Evolutionary conservation across 129 eudicot genomes (phyloP).

Genomic region (Mikania micrantha): DNA sequence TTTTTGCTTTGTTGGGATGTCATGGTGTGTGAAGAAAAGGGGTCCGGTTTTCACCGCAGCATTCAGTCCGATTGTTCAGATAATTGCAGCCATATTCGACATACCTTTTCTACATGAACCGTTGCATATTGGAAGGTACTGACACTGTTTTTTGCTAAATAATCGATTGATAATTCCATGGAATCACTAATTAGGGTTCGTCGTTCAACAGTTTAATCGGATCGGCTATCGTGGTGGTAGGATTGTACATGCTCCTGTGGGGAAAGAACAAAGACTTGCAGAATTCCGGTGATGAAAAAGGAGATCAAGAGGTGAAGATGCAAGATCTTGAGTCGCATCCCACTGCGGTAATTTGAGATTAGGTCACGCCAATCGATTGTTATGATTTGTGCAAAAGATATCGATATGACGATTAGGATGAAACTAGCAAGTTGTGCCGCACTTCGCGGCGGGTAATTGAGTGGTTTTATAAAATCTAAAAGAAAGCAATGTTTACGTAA

Average conservation of each 20-base stretch:
- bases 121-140: constrained; percentile 64
- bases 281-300: constrained; percentile 14
- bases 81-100: constrained; percentile 47
- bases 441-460: too few relatives aligned
- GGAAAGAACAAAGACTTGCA: constrained; percentile 54
- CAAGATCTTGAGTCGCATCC: constrained; percentile 38
- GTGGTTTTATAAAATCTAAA: too few relatives aligned
- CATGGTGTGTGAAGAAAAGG: constrained; percentile 80
- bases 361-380: not conserved
- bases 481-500: too few relatives aligned
- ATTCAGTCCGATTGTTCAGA: constrained; percentile 68
- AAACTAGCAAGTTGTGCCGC: too few relatives aligned
- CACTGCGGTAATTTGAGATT: constrained; percentile 19
- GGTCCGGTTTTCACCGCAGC: constrained; percentile 81
- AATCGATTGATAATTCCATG: not conserved
- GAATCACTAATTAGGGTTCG: not conserved
- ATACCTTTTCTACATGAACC: constrained; percentile 66
- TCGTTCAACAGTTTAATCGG: constrained; percentile 40
- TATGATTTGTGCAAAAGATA: not conserved
- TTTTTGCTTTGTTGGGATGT: constrained; percentile 59
- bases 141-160: not conserved
- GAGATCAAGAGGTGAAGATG: constrained; percentile 8
- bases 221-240: constrained; percentile 40
- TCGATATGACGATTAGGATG: not conserved
- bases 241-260: constrained; percentile 59